A percentile compares a stretch with the other conserved stretches of the same genome.
Conservation (phyloP, 768 basidiomycete genomes). For the Suillus weaverae region DNA sequence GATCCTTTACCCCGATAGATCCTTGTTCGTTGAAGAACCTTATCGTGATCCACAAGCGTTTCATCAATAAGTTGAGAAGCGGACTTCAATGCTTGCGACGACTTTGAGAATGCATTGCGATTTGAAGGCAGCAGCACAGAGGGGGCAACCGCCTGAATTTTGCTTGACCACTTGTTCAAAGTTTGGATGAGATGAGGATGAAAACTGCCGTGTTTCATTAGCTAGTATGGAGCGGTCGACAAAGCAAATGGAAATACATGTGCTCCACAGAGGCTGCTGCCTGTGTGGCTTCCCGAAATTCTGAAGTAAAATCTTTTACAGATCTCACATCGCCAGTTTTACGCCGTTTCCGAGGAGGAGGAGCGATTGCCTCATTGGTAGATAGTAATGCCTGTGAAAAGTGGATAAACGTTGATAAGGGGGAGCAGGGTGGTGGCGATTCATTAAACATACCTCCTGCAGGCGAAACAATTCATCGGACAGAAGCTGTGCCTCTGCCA, state of each 20-base stretch:
- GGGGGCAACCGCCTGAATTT: slow-evolving; percentile 90
- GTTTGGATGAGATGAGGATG: slow-evolving; percentile 77
- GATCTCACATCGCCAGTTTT: slow-evolving; percentile 34
- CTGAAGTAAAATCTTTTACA: slow-evolving; percentile 14
- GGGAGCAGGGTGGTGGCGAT: not conserved
- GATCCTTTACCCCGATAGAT: slow-evolving; percentile 49
- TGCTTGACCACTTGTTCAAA: slow-evolving; percentile 91
- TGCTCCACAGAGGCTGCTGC: slow-evolving; percentile 49
- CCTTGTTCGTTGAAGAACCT: slow-evolving; percentile 64
- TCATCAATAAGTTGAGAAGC: slow-evolving; percentile 80
- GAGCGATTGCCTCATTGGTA: slow-evolving; percentile 46
- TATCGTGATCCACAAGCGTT: slow-evolving; percentile 55
- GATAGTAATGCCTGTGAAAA: slow-evolving; percentile 43
- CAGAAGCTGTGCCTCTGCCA: slow-evolving; percentile 59
- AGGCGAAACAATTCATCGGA: slow-evolving; percentile 68
- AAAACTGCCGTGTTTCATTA: slow-evolving; percentile 36
- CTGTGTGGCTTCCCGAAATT: slow-evolving; percentile 44
- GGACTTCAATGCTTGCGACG: slow-evolving; percentile 56
- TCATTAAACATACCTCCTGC: slow-evolving; percentile 55
- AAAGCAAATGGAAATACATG: slow-evolving; percentile 40
- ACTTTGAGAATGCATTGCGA: slow-evolving; percentile 66
- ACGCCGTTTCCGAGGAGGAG: slow-evolving; percentile 59
- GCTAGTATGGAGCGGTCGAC: slow-evolving; percentile 3
- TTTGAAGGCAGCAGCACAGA: slow-evolving; percentile 69
- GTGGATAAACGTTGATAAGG: slow-evolving; percentile 16